Conservation (phyloP, 768 basidiomycete species). For the Suillus weaverae region DNA sequence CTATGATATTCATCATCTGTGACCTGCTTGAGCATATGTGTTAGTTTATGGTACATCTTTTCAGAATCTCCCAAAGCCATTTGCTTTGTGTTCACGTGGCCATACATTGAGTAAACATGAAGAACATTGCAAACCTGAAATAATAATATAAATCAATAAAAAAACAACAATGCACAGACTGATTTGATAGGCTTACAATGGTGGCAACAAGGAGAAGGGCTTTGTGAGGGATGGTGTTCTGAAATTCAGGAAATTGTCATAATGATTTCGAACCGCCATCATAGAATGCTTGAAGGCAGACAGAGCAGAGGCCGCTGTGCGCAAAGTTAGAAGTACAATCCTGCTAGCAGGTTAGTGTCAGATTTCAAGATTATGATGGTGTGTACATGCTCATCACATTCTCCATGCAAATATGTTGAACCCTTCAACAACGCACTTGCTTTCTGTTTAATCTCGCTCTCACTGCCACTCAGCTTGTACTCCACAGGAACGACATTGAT, state of each 20-base stretch:
- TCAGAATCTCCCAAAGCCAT: neutral
- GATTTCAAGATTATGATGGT: neutral
- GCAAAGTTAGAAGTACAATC: neutral
- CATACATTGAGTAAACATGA: neutral
- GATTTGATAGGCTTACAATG: neutral
- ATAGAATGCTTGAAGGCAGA: neutral
- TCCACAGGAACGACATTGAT: neutral
- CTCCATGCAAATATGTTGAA: neutral
- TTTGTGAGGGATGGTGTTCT: neutral
- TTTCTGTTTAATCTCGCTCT: neutral
- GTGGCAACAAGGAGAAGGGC: neutral
- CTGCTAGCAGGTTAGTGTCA: neutral
- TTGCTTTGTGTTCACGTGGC: neutral
- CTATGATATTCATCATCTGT: neutral
- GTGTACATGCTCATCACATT: neutral
- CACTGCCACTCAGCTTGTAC: neutral
- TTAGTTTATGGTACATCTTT: neutral
- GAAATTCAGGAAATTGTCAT: neutral
- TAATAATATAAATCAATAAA: neutral
- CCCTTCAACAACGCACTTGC: neutral
- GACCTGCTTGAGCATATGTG: neutral
- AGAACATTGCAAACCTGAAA: neutral
- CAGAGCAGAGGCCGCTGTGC: neutral
- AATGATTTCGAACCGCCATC: neutral
- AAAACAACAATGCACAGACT: neutral